phyloP scores from a whole-genome alignment of 2,329 filamentous ascomycete species.

The Aspergillus fumigatiaffinis region DNA sequence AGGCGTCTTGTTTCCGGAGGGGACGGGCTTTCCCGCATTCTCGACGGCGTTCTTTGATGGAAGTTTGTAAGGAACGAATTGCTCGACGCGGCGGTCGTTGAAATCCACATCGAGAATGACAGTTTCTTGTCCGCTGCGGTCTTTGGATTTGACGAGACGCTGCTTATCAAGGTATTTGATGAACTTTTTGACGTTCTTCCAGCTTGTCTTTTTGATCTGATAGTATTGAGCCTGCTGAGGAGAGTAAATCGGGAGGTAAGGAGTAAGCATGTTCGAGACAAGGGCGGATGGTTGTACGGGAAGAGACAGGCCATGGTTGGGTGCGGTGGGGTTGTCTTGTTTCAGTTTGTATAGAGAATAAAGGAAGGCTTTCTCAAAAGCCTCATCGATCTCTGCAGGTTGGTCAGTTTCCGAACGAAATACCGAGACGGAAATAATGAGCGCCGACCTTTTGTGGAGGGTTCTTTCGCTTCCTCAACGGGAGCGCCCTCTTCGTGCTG shows the following conservation, averaged over 20 bases:
- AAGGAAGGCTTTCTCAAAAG: conserved; percentile 61
- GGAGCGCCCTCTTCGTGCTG: conserved; percentile 32
- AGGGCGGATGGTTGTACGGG: conserved; percentile 62
- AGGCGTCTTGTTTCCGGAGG: conserved; percentile 23
- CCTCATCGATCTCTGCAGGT: conserved; percentile 61
- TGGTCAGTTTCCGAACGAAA: conserved; percentile 9
- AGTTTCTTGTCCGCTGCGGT: conserved; percentile 60
- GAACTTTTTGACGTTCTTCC: conserved; percentile 68
- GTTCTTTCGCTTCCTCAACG: conserved; percentile 45
- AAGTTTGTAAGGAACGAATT: conserved; percentile 61
- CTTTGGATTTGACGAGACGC: conserved; percentile 60
- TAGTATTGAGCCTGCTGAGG: conserved; percentile 54
- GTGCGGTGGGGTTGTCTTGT: conserved; percentile 49
- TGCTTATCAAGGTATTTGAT: conserved; percentile 65
- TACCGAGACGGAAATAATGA: not conserved
- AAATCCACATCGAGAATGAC: conserved; percentile 64
- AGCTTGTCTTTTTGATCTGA: conserved; percentile 67
- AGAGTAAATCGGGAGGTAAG: conserved; percentile 59
- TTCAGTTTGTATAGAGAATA: conserved; percentile 60
- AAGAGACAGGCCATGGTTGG: conserved; percentile 55
- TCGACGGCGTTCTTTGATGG: conserved; percentile 54
- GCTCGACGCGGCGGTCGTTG: conserved; percentile 48
- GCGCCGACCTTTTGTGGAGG: conserved; percentile 53
- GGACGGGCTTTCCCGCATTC: conserved; percentile 33
- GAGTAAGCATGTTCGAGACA: conserved; percentile 62